Evolutionary conservation across 768 basidiomycete species (phyloP).

Genomic region (Trametes punicea): DNA sequence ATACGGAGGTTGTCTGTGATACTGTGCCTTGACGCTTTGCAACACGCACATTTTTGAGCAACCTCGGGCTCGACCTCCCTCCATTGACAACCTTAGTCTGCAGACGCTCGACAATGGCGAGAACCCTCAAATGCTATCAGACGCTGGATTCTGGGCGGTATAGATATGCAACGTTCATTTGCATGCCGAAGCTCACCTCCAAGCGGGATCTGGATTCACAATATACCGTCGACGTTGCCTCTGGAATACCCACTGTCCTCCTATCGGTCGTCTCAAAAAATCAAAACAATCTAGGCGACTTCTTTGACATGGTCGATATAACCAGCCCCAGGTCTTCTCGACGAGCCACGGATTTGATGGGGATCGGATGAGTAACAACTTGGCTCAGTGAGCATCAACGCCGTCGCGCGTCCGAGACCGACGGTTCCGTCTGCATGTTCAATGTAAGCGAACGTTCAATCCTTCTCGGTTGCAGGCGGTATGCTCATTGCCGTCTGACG

Average conservation of each 20-base stretch:
- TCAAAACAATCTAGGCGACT: conserved; percentile 31
- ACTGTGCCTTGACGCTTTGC: conserved; percentile 35
- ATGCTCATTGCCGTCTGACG: conserved; percentile 18
- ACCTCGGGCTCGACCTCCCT: conserved; percentile 24
- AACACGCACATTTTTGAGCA: conserved; percentile 26
- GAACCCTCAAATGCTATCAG: conserved; percentile 23
- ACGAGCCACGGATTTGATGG: conserved; percentile 36
- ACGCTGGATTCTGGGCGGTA: conserved; percentile 31
- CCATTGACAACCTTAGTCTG: conserved; percentile 21
- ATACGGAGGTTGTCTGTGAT: background rate
- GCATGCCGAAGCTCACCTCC: background rate
- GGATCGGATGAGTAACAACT: conserved; percentile 16
- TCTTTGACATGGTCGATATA: conserved; percentile 32
- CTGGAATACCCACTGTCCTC: conserved; percentile 31
- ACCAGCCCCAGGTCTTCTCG: conserved; percentile 31
- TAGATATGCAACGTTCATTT: background rate
- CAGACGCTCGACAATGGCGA: conserved; percentile 29
- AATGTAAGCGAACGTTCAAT: conserved; percentile 23
- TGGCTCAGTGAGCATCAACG: conserved; percentile 27
- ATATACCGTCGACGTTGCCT: conserved; percentile 35
- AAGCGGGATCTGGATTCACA: conserved; percentile 35
- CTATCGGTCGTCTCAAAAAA: conserved; percentile 32
- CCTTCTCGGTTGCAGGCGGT: background rate
- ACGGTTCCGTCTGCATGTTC: conserved; percentile 37
- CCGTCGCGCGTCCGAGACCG: conserved; percentile 33